These are phyloP conservation scores for Chaetothyriales sp. DNA, from an alignment of 2,329 filamentous ascomycete genomes.

Conservation along the genomic window DNA sequence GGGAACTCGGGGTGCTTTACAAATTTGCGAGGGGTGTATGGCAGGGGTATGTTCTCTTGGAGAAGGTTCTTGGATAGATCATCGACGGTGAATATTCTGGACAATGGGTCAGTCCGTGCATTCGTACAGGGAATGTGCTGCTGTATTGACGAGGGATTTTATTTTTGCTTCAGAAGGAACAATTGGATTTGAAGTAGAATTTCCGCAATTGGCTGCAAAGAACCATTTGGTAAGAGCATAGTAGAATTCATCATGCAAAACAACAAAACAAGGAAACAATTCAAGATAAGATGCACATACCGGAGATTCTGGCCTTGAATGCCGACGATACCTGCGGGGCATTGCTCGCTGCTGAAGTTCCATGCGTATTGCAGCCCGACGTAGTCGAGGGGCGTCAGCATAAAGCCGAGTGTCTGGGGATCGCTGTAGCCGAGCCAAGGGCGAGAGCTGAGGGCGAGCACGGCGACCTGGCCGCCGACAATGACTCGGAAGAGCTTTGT, in stretches of 20 bases:
- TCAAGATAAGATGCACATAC: slow-evolving; percentile 47
- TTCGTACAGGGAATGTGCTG: background rate
- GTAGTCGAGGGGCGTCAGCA: slow-evolving; percentile 84
- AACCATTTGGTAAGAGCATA: slow-evolving; percentile 27
- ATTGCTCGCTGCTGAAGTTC: slow-evolving; percentile 94
- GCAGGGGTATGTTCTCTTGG: slow-evolving; percentile 71
- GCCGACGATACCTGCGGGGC: slow-evolving; percentile 83
- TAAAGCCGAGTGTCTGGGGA: slow-evolving; percentile 71
- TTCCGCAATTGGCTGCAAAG: slow-evolving; percentile 33
- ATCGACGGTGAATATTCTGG: slow-evolving; percentile 77
- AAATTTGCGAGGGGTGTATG: slow-evolving; percentile 81
- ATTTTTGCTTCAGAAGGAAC: slow-evolving; percentile 70
- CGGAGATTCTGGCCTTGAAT: slow-evolving; percentile 78
- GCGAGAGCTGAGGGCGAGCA: slow-evolving; percentile 78
- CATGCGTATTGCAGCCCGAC: slow-evolving; percentile 81
- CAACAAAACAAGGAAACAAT: slow-evolving; percentile 3
- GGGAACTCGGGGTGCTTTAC: slow-evolving; percentile 76
- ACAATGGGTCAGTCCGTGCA: slow-evolving; percentile 1
- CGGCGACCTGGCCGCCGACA: slow-evolving; percentile 68
- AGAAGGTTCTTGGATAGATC: slow-evolving; percentile 74
- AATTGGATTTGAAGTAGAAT: slow-evolving; percentile 56
- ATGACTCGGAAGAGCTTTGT: slow-evolving; percentile 86
- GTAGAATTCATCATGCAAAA: slow-evolving; percentile 51
- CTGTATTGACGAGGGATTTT: slow-evolving; percentile 14
- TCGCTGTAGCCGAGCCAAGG: slow-evolving; percentile 96